Conservation (phyloP, 257 asterid species). For the Hygrophila difformis region DNA sequence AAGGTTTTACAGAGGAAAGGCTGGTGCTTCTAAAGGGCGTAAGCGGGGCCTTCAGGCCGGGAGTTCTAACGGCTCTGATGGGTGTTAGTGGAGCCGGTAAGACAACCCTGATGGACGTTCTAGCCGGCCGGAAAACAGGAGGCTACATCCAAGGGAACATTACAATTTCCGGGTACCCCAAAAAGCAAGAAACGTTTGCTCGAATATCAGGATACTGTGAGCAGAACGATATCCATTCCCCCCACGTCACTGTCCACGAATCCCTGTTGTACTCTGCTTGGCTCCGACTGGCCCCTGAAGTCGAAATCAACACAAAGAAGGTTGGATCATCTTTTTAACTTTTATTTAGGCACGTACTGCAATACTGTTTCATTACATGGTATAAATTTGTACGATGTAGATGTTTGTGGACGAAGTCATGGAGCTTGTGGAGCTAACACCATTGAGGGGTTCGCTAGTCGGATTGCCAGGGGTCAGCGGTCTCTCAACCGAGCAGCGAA, state of each 20-base stretch:
- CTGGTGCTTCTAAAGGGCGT: conserved; percentile 50
- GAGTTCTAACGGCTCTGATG: conserved; percentile 60
- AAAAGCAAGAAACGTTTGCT: conserved; percentile 58
- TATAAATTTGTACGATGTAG: conserved; percentile 21
- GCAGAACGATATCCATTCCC: conserved; percentile 65
- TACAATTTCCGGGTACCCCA: conserved; percentile 55
- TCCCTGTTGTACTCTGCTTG: conserved; percentile 57
- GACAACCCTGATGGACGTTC: conserved; percentile 68
- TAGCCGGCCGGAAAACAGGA: conserved; percentile 68
- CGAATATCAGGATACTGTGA: conserved; percentile 68
- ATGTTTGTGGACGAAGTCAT: conserved; percentile 47
- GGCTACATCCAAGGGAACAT: conserved; percentile 59
- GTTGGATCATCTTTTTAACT: conserved; percentile 17
- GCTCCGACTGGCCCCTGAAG: conserved; percentile 46
- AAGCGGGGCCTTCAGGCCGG: conserved; percentile 64
- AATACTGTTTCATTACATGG: neutral
- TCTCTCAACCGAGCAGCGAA: conserved; percentile 63
- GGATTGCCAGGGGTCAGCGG: conserved; percentile 62
- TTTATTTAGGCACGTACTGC: no score
- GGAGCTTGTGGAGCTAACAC: conserved; percentile 56
- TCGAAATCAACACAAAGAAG: conserved; percentile 32
- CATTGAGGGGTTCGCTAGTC: conserved; percentile 42
- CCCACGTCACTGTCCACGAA: conserved; percentile 50
- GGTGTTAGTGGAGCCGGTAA: conserved; percentile 80
- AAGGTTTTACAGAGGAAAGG: conserved; percentile 36